These are phyloP conservation scores for Cicer cuneatum DNA, from an alignment of 306 rosid genomes.

Conservation along the genomic window DNA sequence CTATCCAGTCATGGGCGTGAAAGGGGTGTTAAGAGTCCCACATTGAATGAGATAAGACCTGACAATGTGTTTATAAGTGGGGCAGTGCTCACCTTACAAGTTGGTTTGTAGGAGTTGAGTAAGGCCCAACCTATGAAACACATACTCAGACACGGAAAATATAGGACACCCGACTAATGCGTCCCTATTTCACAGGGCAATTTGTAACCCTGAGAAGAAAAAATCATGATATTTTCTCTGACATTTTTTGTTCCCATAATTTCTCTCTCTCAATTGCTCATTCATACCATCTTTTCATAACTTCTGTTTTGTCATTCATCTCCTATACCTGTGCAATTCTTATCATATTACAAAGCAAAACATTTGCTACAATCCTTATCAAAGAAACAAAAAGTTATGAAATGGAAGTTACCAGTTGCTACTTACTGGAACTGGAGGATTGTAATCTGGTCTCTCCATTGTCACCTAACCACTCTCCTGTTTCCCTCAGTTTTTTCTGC, in stretches of 20 bases:
- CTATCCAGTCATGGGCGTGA: no score
- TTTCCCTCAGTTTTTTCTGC: conserved; percentile 72
- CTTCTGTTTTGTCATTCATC: conserved; percentile 4
- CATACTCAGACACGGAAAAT: no score
- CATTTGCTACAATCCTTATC: neutral
- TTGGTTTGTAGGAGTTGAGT: no score
- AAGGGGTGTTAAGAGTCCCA: no score
- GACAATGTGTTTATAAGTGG: no score
- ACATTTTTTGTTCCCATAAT: neutral
- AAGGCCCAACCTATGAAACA: no score
- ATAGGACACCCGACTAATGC: no score
- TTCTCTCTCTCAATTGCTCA: neutral
- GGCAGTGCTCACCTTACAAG: no score
- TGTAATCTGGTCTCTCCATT: conserved; percentile 60
- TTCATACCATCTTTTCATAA: neutral
- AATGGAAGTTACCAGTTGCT: neutral
- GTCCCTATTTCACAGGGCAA: no score
- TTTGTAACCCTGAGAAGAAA: no score
- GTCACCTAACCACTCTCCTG: conserved; percentile 72
- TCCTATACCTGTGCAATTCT: neutral
- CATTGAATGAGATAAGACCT: no score
- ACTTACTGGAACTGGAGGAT: conserved; percentile 35
- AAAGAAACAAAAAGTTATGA: neutral
- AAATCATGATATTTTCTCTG: no score
- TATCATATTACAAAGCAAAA: neutral